Evolutionary conservation across 2,329 filamentous ascomycete genomes (phyloP), one percentile per base, ranked within the genome.

Genomic region (Monosporascus sp.): DNA sequence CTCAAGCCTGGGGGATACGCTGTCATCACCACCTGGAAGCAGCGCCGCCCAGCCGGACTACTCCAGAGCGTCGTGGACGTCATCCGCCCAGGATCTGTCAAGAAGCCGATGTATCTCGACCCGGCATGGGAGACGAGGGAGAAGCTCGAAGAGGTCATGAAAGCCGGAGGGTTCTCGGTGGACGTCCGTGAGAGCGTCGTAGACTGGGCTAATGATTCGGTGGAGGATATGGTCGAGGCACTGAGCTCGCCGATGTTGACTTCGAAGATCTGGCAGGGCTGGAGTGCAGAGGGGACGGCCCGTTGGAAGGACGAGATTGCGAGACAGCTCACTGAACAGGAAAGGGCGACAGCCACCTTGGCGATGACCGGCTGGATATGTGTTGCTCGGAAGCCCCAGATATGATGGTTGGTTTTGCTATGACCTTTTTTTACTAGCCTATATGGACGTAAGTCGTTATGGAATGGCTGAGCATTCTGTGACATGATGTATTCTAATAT

Each of bases 1-100:
- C 52, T 64, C 8, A 61, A 61, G 34, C 59, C 58, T 5, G 58
- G 61, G 5, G 61, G 61, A 1, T 50, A 61, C 37, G 58, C 48
- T 9, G 52, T 57, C 17, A 47, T 61, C 16, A 64, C 62, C 17
- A 65, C 61, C 19, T 65, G 61, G 63, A 64, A 63, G 50, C 44
- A 34, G 14, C 57, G 55, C 8, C 55, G 59, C 17, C 50, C 51
- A 7, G 52, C 51, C 6, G 53, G 45, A 0, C 36, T 64, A 6
- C 45, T 65, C 46, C 51, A 53, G 20, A 49, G 44, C 7, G 58
- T 48, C 17, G 54, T 57, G 16, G 50, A 7, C 7, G 34, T 22
- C 17, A 64, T 63, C 16, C 53, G 45, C 16, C 60, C 59, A 14
- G 50, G 55, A 20, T 20, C n/a, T 3, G 52, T 48, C 17, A 48